These are phyloP conservation scores for Anthracocystis panici-leucophaei DNA, from an alignment of 1,284 basidiomycete species.

Conservation along the genomic window DNA sequence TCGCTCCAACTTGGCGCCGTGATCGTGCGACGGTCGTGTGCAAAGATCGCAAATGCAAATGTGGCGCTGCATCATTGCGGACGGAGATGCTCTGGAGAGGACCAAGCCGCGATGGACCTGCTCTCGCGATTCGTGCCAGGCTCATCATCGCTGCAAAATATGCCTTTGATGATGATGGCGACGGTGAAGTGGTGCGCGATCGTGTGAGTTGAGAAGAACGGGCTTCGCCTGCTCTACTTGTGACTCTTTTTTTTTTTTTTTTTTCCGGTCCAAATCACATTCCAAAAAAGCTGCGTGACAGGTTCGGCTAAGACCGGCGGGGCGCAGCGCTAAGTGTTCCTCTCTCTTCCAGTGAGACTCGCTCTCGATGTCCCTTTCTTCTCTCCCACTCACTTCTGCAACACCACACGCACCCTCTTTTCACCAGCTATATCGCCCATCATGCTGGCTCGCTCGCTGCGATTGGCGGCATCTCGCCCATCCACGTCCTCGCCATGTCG, in stretches of 20 bases:
- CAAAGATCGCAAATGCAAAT: background rate
- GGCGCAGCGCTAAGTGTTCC: no score
- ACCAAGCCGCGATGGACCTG: slow-evolving; percentile 6
- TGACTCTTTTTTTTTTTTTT: no score
- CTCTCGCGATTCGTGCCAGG: slow-evolving; percentile 8
- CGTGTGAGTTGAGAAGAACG: background rate
- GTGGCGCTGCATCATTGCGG: background rate
- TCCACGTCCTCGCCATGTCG: slow-evolving; percentile 11
- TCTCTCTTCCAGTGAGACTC: background rate
- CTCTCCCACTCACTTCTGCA: background rate
- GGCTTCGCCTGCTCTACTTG: background rate
- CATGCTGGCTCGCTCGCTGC: slow-evolving; percentile 37
- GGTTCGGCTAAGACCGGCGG: slow-evolving; percentile 10
- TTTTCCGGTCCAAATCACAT: slow-evolving; percentile 1
- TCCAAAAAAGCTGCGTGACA: background rate
- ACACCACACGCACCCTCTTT: slow-evolving; percentile 3
- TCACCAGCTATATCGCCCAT: background rate
- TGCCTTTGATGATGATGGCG: background rate
- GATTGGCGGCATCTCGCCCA: slow-evolving; percentile 20
- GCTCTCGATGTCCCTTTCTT: background rate
- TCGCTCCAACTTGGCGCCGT: slow-evolving; percentile 5
- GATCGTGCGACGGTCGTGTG: slow-evolving; percentile 10
- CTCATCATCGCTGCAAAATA: slow-evolving; percentile 15
- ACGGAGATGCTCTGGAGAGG: background rate
- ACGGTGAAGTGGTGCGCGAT: no score